A percentile compares a stretch with the other conserved stretches of the same genome.
These are phyloP conservation scores for Lachnum nothofagi DNA, from an alignment of 2,329 filamentous ascomycete genomes.

Conservation along the genomic window DNA sequence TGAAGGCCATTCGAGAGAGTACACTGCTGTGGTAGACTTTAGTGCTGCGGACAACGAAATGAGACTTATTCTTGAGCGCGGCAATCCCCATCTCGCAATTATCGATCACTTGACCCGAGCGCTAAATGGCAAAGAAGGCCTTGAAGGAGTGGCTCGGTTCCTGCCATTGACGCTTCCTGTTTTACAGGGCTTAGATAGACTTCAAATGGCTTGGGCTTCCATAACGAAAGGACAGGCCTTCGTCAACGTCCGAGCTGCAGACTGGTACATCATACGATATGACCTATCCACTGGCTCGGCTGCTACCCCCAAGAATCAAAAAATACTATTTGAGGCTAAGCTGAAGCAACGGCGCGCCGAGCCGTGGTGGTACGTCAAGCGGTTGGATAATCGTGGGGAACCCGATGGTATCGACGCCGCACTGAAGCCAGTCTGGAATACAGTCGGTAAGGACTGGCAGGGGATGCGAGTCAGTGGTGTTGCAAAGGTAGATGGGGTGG, in stretches of 20 bases:
- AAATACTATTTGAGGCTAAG: constrained; percentile 49
- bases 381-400: constrained; percentile 25
- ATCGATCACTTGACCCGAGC: constrained; percentile 53
- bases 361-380: constrained; percentile 32
- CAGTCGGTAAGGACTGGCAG: constrained; percentile 42
- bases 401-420: constrained; percentile 35
- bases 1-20: constrained; percentile 25
- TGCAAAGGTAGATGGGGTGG: constrained; percentile 38
- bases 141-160: constrained; percentile 50
- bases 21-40: constrained; percentile 56
- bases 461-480: constrained; percentile 47
- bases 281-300: constrained; percentile 36
- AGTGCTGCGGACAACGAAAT: constrained; percentile 44
- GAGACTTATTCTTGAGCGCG: constrained; percentile 52
- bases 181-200: constrained; percentile 53
- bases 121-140: constrained; percentile 46
- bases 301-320: constrained; percentile 29
- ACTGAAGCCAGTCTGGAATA: constrained; percentile 44
- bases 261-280: constrained; percentile 56
- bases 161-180: constrained; percentile 60
- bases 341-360: constrained; percentile 45
- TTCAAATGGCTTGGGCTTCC: constrained; percentile 51
- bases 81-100: constrained; percentile 64
- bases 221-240: constrained; percentile 43
- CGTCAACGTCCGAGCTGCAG: constrained; percentile 49